These are phyloP conservation scores for Suillus alpinus DNA, from an alignment of 768 basidiomycete genomes.

Conservation along the genomic window DNA sequence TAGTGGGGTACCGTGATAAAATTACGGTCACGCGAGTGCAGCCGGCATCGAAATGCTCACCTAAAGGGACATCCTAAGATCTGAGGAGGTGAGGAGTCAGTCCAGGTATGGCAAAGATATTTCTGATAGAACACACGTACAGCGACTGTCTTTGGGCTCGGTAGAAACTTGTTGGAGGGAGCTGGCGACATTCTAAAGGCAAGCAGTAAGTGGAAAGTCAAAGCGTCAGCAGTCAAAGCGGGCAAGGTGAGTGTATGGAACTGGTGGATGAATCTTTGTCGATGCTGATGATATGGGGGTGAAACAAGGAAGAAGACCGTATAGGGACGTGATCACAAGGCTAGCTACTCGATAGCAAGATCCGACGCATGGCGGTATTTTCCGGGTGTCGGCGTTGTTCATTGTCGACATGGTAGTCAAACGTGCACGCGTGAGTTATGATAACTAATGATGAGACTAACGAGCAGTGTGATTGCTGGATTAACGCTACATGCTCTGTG, in stretches of 20 bases:
- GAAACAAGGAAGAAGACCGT: not conserved
- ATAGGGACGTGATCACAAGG: not conserved
- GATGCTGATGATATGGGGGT: not conserved
- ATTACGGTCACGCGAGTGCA: not conserved
- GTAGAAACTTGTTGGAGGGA: slow-evolving; percentile 27
- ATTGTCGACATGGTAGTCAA: not conserved
- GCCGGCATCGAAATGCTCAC: slow-evolving; percentile 40
- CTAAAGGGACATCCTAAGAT: slow-evolving; percentile 97
- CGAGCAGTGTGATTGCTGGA: not conserved
- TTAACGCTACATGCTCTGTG: not conserved
- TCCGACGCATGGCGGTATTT: slow-evolving; percentile 1
- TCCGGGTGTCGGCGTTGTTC: not conserved
- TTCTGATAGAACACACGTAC: slow-evolving; percentile 48
- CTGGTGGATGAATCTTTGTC: not conserved
- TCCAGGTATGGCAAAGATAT: not conserved
- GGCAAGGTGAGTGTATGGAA: not conserved
- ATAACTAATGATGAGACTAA: not conserved
- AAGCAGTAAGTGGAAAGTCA: not conserved
- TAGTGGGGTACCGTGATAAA: slow-evolving; percentile 12
- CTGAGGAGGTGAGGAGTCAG: slow-evolving; percentile 35
- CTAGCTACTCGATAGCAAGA: not conserved
- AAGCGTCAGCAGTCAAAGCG: not conserved
- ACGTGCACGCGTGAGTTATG: no score
- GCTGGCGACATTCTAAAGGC: not conserved
- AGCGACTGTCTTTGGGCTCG: slow-evolving; percentile 72